Evolutionary conservation across 1,284 basidiomycete species (phyloP).

Genomic region (Boletus mariae): DNA sequence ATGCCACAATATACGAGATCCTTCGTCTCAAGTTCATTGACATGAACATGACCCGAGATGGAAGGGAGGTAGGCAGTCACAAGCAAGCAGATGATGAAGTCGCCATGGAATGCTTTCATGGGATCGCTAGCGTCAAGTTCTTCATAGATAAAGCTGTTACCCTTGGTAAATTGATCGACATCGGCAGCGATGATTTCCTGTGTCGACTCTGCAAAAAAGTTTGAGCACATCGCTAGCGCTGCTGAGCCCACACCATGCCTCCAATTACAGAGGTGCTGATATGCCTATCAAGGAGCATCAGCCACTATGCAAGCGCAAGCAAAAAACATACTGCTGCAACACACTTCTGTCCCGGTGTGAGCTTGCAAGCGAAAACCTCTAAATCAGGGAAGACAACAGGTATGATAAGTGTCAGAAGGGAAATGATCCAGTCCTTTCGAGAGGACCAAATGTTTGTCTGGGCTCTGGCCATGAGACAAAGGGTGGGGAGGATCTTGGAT

Average conservation of each 20-base stretch:
- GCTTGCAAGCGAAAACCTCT: too few species aligned
- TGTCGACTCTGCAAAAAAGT: neutral
- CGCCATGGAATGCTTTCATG: neutral
- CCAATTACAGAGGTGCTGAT: slow-evolving; percentile 1
- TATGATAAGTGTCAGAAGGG: too few species aligned
- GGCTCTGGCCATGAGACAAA: too few species aligned
- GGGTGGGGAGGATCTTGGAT: too few species aligned
- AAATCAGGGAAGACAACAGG: too few species aligned
- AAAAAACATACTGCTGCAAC: too few species aligned
- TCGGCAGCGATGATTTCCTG: neutral
- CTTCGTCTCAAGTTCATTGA: neutral
- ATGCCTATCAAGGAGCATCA: neutral
- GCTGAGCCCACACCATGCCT: neutral
- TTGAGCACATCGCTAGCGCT: neutral
- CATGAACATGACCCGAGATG: neutral
- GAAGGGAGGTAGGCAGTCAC: neutral
- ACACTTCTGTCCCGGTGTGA: too few species aligned
- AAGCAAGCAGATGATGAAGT: neutral
- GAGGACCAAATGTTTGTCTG: too few species aligned
- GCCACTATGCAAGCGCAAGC: neutral
- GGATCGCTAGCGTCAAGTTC: neutral
- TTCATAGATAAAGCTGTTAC: neutral
- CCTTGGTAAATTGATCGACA: too few species aligned
- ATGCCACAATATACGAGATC: neutral
- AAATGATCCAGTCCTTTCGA: too few species aligned